A percentile compares a stretch with the other conserved stretches of the same genome.
phyloP scores from a whole-genome alignment of 495 filamentous ascomycete species.

The Penicillium fimorum region DNA sequence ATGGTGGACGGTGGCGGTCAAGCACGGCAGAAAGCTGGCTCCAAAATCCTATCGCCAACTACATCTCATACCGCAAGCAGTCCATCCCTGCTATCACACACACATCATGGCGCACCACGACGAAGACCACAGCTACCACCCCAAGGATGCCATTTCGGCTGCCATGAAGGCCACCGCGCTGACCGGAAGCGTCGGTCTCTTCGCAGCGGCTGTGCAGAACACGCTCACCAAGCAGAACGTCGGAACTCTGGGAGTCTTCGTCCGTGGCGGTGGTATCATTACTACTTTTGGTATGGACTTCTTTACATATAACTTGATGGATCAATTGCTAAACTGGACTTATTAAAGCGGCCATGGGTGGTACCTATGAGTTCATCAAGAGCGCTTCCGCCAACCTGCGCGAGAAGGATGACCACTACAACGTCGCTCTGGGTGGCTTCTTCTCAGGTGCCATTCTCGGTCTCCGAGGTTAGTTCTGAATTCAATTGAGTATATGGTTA shows the following conservation, averaged over 20 bases:
- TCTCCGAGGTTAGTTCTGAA: constrained; percentile 52
- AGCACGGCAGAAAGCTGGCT: constrained; percentile 30
- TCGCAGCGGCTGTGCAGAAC: constrained; percentile 79
- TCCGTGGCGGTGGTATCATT: constrained; percentile 64
- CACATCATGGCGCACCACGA: constrained; percentile 48
- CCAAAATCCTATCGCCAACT: constrained; percentile 33
- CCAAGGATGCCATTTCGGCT: constrained; percentile 71
- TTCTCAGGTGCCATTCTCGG: constrained; percentile 68
- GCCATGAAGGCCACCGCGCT: constrained; percentile 63
- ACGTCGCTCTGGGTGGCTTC: constrained; percentile 71
- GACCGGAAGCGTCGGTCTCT: constrained; percentile 64
- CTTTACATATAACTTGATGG: background rate
- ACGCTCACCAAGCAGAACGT: constrained; percentile 77
- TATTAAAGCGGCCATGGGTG: constrained; percentile 70
- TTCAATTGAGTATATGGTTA: constrained; percentile 1
- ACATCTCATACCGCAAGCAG: constrained; percentile 28
- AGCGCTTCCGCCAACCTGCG: constrained; percentile 74
- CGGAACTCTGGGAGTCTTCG: constrained; percentile 72
- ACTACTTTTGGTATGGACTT: constrained; percentile 59
- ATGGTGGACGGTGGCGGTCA: constrained; percentile 12
- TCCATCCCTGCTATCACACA: constrained; percentile 26
- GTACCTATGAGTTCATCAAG: constrained; percentile 73
- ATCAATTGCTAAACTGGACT: constrained; percentile 18
- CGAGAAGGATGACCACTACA: constrained; percentile 69
- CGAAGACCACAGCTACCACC: constrained; percentile 62